A percentile compares a stretch with the other conserved stretches of the same genome.
Evolutionary conservation across 2,329 filamentous ascomycete genomes (phyloP).

Genomic region (Lachnellula arida): DNA sequence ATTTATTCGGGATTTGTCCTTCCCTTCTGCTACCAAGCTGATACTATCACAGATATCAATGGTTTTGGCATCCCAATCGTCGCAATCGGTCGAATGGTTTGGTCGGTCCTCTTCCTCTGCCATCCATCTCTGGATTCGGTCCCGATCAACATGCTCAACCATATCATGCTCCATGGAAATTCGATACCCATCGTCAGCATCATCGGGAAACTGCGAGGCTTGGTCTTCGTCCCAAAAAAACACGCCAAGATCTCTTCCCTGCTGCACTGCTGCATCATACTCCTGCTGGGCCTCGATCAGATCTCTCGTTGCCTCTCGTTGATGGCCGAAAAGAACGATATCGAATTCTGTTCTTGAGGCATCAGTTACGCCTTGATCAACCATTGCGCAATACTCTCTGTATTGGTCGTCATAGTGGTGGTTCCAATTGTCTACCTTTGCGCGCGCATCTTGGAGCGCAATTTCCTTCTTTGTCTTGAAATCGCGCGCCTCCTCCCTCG

Average conservation of each 20-base stretch:
- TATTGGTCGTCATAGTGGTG: slow-evolving; percentile 7
- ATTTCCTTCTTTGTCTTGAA: not conserved
- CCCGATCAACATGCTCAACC: slow-evolving; percentile 11
- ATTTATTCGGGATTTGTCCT: slow-evolving; percentile 10
- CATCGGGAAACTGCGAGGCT: slow-evolving; percentile 12
- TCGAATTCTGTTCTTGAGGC: slow-evolving; percentile 13
- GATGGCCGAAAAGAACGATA: slow-evolving; percentile 3
- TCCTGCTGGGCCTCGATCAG: slow-evolving; percentile 9
- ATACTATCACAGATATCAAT: slow-evolving; percentile 13
- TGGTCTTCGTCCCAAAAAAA: slow-evolving; percentile 6
- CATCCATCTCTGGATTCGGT: slow-evolving; percentile 16
- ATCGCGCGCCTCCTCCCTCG: not conserved
- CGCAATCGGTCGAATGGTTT: not conserved
- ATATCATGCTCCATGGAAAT: slow-evolving; percentile 13
- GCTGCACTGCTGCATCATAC: not conserved
- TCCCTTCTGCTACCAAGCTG: slow-evolving; percentile 11
- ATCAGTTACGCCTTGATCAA: not conserved
- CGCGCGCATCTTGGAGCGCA: not conserved
- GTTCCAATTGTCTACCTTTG: slow-evolving; percentile 10
- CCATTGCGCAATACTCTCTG: not conserved
- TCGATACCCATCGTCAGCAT: slow-evolving; percentile 17
- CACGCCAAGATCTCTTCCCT: slow-evolving; percentile 5
- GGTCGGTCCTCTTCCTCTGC: not conserved
- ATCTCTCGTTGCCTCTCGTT: not conserved
- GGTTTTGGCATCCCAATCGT: slow-evolving; percentile 8